Evolutionary conservation across 441 rosid genomes (phyloP), one percentile per base, ranked within the genome.

Genomic region (Erodium texanum): DNA sequence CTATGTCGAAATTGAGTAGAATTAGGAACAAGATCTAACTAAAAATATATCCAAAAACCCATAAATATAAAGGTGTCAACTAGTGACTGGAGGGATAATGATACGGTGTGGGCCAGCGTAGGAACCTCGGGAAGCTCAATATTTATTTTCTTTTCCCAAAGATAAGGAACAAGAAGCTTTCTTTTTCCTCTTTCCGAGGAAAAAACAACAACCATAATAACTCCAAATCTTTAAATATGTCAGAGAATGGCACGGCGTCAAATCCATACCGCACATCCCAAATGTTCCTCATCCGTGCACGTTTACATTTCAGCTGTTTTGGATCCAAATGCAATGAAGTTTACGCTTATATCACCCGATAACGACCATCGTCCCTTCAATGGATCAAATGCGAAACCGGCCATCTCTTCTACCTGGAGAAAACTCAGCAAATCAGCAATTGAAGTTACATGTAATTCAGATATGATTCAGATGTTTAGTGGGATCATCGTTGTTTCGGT

Each of bases 351-450:
- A 18, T 88, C 99, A 18, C 84, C 88, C 0, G 96, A 89, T 29
- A 89, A 76, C 71, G 80, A 78, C 99, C 99, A 93, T 70, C 82
- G 77, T 68, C 92, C 85, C 7, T 90, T 81, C 74, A 85, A 71
- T 29, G 90, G 97, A 71, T 83, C 82, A 84, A 78, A 84, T 45
- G 73, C 89, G 62, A 91, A 87, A 73, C 96, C 96, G 19, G 93
- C 96, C 87, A 86, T 88, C 82, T 89, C 96, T 76, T 87, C 78
- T 62, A 91, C 91, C 96, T 89, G 76, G 38, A 78, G 0, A 38
- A 19, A 69, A 64, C 54, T 14, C 38, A 29, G 58, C 10, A 45
- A 52, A 20, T 18, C 18, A 62, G 9, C n/a, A 66, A 48, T 29
- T 5, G 0, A n/a, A 8, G 23, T 34, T 56, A 20, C 1, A 43